Conservation (phyloP, 148 eudicot species). For the Dianthus caryophyllus region DNA sequence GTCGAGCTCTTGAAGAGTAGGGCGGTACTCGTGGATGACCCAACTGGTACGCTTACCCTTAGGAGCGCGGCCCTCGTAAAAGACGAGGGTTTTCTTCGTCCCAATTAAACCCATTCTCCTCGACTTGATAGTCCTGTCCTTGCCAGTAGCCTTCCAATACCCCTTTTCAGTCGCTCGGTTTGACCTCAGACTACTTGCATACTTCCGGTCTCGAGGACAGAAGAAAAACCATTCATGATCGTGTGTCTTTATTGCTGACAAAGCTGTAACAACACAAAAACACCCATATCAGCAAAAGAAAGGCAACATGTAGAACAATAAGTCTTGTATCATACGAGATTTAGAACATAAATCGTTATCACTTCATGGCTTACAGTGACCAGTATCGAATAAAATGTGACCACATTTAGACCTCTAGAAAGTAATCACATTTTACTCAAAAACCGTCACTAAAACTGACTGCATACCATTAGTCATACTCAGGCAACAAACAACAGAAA, state of each 20-base stretch:
- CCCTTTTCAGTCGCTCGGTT: constrained; percentile 77
- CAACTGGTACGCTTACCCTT: constrained; percentile 74
- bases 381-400: too few relatives aligned
- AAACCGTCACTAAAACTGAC: background rate
- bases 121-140: constrained; percentile 65
- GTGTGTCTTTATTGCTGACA: constrained; percentile 52
- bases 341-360: background rate
- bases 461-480: background rate
- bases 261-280: constrained; percentile 41
- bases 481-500: background rate
- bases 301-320: background rate
- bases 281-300: background rate
- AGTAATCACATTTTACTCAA: too few relatives aligned
- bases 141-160: constrained; percentile 99
- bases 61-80: constrained; percentile 88
- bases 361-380: too few relatives aligned
- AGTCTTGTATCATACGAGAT: background rate
- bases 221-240: constrained; percentile 96
- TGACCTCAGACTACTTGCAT: constrained; percentile 77
- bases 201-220: constrained; percentile 91
- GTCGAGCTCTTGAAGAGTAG: constrained; percentile 63
- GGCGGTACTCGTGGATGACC: constrained; percentile 94
- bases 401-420: too few relatives aligned
- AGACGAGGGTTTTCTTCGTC: constrained; percentile 88
- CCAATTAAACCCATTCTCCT: constrained; percentile 55